These are phyloP conservation scores for Jatropha podagrica DNA, from an alignment of 441 rosid genomes.

Conservation along the genomic window DNA sequence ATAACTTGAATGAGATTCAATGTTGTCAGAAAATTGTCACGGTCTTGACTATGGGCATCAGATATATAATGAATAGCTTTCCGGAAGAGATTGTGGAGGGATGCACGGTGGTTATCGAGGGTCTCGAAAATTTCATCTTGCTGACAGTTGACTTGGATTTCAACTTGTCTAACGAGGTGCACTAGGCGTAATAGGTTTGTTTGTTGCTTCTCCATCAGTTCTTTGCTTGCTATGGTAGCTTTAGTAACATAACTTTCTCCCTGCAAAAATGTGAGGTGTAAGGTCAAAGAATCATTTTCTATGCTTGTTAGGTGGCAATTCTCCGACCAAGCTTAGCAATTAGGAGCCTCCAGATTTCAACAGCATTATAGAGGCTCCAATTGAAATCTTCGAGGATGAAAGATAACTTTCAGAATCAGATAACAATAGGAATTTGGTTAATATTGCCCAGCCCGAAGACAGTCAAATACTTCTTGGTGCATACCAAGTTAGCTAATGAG, in stretches of 20 bases:
- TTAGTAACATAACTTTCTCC: slow-evolving; percentile 39
- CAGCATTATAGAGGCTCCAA: background rate
- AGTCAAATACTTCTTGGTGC: background rate
- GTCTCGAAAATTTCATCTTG: slow-evolving; percentile 38
- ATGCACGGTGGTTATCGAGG: slow-evolving; percentile 37
- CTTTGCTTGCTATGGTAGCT: slow-evolving; percentile 41
- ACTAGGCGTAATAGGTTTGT: slow-evolving; percentile 45
- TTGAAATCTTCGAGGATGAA: background rate
- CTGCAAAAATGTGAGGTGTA: slow-evolving; percentile 26
- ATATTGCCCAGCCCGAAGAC: background rate
- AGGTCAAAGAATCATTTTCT: background rate
- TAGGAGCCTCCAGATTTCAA: background rate
- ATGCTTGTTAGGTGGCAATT: background rate
- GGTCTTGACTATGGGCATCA: slow-evolving; percentile 36
- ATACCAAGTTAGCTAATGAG: background rate
- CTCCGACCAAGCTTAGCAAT: background rate
- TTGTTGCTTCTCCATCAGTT: slow-evolving; percentile 46
- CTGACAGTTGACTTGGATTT: slow-evolving; percentile 45
- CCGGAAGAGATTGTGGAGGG: slow-evolving; percentile 42
- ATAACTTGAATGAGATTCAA: slow-evolving; percentile 42
- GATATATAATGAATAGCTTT: slow-evolving; percentile 33
- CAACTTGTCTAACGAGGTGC: slow-evolving; percentile 47
- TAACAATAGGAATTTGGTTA: background rate
- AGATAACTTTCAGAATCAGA: background rate
- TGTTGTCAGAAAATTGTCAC: slow-evolving; percentile 34